phyloP scores from a whole-genome alignment of 805 yeast genomes.

The Kockiozyma suomiensis region DNA sequence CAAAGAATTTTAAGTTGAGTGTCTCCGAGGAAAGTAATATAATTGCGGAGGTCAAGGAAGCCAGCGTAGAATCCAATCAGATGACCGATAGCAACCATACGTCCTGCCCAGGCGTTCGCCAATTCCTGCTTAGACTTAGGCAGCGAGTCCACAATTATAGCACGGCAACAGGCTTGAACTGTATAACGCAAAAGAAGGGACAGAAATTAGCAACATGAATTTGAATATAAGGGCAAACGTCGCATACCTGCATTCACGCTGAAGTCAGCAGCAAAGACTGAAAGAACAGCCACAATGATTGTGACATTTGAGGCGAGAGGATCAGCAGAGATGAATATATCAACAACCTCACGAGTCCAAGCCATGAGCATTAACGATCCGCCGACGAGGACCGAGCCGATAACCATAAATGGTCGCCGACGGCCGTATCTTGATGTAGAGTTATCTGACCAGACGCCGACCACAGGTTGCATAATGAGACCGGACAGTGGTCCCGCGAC shows the following conservation, averaged over 20 bases:
- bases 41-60: slow-evolving; percentile 48
- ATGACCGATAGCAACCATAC: slow-evolving; percentile 64
- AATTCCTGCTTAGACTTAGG: slow-evolving; percentile 58
- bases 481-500: slow-evolving; percentile 71
- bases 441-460: slow-evolving; percentile 61
- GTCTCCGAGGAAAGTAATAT: slow-evolving; percentile 49
- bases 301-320: slow-evolving; percentile 17
- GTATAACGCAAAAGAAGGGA: slow-evolving; percentile 21
- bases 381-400: slow-evolving; percentile 56
- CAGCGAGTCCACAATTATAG: slow-evolving; percentile 63
- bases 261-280: slow-evolving; percentile 58
- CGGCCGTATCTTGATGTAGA: slow-evolving; percentile 53
- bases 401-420: slow-evolving; percentile 59
- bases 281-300: slow-evolving; percentile 55
- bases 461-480: slow-evolving; percentile 63
- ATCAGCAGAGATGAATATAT: slow-evolving; percentile 45
- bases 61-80: slow-evolving; percentile 60
- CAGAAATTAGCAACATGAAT: not conserved
- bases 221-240: not conserved
- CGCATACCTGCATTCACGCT: slow-evolving; percentile 47
- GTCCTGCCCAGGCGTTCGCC: slow-evolving; percentile 70
- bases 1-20: slow-evolving; percentile 58
- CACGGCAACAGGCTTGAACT: slow-evolving; percentile 67
- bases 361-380: slow-evolving; percentile 51
- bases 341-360: slow-evolving; percentile 51